Percentiles rank a stretch among this genome's conserved stretches.
Evolutionary conservation across 208 protist genomes (phyloP).

Genomic region (Trypanosoma melophagium): DNA sequence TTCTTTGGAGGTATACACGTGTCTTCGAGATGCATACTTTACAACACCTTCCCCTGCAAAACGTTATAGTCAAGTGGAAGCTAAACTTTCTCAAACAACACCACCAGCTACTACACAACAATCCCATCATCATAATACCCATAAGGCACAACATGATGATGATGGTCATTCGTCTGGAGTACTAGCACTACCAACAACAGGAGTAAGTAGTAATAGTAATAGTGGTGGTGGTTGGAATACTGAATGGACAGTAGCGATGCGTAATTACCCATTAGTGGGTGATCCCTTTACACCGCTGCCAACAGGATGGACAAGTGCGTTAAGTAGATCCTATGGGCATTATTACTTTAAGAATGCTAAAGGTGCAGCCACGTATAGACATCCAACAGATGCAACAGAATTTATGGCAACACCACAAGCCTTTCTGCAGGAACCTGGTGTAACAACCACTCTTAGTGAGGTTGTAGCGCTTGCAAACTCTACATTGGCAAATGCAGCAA

Average conservation of each 20-base stretch:
- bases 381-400: constrained; percentile 58
- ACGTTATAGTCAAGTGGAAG: constrained; percentile 25
- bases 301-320: constrained; percentile 49
- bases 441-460: constrained; percentile 24
- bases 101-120: background rate
- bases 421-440: constrained; percentile 47
- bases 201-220: constrained; percentile 1
- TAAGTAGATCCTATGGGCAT: constrained; percentile 58
- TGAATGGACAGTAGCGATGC: constrained; percentile 64
- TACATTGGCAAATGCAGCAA: background rate
- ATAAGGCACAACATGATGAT: constrained; percentile 1
- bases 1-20: constrained; percentile 36
- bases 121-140: background rate
- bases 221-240: constrained; percentile 30
- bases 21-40: constrained; percentile 56
- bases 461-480: constrained; percentile 30
- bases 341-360: constrained; percentile 67
- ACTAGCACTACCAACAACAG: background rate
- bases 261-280: constrained; percentile 53
- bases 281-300: constrained; percentile 66
- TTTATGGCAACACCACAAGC: constrained; percentile 77
- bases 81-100: constrained; percentile 17
- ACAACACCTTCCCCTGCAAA: background rate
- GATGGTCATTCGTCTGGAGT: constrained; percentile 1
- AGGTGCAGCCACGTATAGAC: constrained; percentile 50